These are phyloP conservation scores for Aspergillus biplanus DNA, from an alignment of 495 filamentous ascomycete species.

Conservation along the genomic window DNA sequence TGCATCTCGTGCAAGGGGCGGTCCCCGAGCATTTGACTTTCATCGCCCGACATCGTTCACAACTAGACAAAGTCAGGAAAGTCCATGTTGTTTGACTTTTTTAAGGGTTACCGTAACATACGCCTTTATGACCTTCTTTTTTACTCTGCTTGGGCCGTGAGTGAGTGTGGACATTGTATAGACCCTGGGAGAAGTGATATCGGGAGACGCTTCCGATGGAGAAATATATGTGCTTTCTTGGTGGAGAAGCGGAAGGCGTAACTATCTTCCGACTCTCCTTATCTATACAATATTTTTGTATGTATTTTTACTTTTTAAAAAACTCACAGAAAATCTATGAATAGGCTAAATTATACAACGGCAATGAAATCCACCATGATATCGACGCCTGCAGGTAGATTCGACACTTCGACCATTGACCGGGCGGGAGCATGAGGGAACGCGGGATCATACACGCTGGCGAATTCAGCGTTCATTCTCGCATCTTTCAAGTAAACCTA, in stretches of 20 bases:
- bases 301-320: not conserved
- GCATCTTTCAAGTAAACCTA: constrained; percentile 27
- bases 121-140: not conserved
- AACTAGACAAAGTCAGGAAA: not conserved
- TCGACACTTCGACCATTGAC: constrained; percentile 28
- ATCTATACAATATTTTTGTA: not conserved
- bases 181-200: not conserved
- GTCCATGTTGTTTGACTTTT: not conserved
- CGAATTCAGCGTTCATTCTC: constrained; percentile 22
- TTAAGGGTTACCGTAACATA: not conserved
- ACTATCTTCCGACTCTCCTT: not conserved
- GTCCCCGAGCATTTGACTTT: not conserved
- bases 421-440: constrained; percentile 25
- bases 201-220: not conserved
- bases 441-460: constrained; percentile 17
- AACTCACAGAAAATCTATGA: not conserved
- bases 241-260: not conserved
- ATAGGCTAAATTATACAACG: constrained; percentile 13
- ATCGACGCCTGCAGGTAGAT: constrained; percentile 24
- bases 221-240: not conserved
- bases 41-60: not conserved
- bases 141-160: not conserved
- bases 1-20: not conserved
- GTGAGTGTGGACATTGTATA: not conserved
- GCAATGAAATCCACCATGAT: constrained; percentile 26